phyloP scores from a whole-genome alignment of 441 rosid species.

The Mallotus japonicus region DNA sequence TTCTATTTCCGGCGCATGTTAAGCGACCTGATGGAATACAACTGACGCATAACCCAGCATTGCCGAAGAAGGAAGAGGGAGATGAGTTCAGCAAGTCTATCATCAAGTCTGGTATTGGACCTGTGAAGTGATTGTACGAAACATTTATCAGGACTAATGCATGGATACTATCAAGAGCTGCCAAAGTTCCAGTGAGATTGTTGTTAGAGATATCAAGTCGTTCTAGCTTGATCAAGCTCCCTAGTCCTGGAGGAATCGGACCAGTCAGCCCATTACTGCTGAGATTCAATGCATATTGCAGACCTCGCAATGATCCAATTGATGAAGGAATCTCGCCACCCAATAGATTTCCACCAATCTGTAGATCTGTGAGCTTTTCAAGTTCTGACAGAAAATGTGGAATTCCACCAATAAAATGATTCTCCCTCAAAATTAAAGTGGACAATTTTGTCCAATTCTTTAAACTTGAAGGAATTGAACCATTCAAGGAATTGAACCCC shows the following conservation, averaged over 20 bases:
- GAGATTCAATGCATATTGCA: slow-evolving; percentile 60
- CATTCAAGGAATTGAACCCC: slow-evolving; percentile 60
- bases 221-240: slow-evolving; percentile 41
- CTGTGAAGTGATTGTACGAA: slow-evolving; percentile 60
- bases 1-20: slow-evolving; percentile 30
- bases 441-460: slow-evolving; percentile 49
- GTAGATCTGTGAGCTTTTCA: slow-evolving; percentile 46
- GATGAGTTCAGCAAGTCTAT: slow-evolving; percentile 37
- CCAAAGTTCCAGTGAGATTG: slow-evolving; percentile 58
- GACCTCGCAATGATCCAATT: slow-evolving; percentile 44
- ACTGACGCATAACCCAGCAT: slow-evolving; percentile 55
- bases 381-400: slow-evolving; percentile 55
- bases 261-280: slow-evolving; percentile 60
- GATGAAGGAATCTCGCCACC: slow-evolving; percentile 68
- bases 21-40: slow-evolving; percentile 29
- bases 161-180: slow-evolving; percentile 36
- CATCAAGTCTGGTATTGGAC: slow-evolving; percentile 60
- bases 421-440: slow-evolving; percentile 51
- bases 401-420: slow-evolving; percentile 64
- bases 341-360: slow-evolving; percentile 58
- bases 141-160: slow-evolving; percentile 47
- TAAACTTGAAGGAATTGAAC: slow-evolving; percentile 48
- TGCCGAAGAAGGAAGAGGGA: slow-evolving; percentile 53
- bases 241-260: slow-evolving; percentile 48
- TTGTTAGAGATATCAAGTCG: slow-evolving; percentile 65